These are phyloP conservation scores for Phylloporus sp. DNA, from an alignment of 1,284 basidiomycete species.

Conservation along the genomic window DNA sequence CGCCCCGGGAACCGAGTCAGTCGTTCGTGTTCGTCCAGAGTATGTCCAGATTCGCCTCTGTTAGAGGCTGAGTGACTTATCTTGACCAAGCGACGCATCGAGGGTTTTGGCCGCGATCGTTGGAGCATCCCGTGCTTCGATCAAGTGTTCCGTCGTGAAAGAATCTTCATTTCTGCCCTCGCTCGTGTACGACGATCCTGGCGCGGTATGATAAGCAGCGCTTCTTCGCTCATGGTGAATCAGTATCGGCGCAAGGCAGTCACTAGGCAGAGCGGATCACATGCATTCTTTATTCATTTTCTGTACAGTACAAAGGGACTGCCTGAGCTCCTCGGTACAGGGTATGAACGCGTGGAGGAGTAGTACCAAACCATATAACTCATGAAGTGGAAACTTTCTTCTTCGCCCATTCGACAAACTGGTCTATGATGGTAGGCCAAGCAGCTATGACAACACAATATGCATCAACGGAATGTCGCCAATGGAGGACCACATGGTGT, in stretches of 20 bases:
- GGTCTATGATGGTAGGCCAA: conserved; percentile 90
- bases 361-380: conserved; percentile 7
- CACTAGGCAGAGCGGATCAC: neutral
- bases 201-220: conserved; percentile 10
- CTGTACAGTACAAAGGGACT: conserved; percentile 1
- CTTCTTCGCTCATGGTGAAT: conserved; percentile 14
- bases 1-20: conserved; percentile 33
- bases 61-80: conserved; percentile 4
- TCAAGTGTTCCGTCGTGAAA: conserved; percentile 40
- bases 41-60: conserved; percentile 16
- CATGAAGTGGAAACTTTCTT: conserved; percentile 20
- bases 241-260: conserved; percentile 4
- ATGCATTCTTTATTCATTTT: conserved; percentile 4
- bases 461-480: neutral
- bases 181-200: conserved; percentile 26
- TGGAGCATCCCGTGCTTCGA: conserved; percentile 33
- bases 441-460: conserved; percentile 56
- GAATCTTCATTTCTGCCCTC: conserved; percentile 49
- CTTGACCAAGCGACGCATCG: conserved; percentile 40
- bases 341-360: too few relatives aligned
- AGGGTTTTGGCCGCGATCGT: conserved; percentile 44
- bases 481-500: neutral
- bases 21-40: conserved; percentile 41
- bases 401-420: conserved; percentile 79
- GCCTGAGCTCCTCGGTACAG: too few relatives aligned